Conservation (phyloP, 108 stramenopile genomes). For the Cyclostephanos invisitatus region DNA sequence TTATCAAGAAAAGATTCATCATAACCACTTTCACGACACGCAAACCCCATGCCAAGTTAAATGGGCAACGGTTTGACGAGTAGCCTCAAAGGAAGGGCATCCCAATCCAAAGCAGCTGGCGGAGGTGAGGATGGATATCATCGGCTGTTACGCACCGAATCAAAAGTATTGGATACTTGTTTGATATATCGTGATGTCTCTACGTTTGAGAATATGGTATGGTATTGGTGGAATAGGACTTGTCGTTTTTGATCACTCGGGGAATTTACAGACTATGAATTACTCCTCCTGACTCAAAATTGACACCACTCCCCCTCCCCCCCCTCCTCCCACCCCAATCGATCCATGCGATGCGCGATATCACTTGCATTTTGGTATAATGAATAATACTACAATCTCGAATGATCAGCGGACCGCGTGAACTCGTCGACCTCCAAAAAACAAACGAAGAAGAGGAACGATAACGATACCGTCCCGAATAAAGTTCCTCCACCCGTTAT, state of each 20-base stretch:
- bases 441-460: conserved; percentile 2
- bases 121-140: conserved; percentile 16
- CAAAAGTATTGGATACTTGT: no score
- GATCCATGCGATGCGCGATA: not conserved
- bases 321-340: not conserved
- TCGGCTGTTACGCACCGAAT: not conserved
- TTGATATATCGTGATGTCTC: no score
- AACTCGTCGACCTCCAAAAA: not conserved
- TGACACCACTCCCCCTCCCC: not conserved
- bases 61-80: conserved; percentile 31
- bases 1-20: no score
- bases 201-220: no score
- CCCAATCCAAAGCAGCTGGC: not conserved
- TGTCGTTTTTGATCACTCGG: not conserved
- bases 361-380: not conserved
- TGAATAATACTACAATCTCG: no score
- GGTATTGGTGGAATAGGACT: no score
- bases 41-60: no score
- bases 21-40: no score
- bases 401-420: not conserved
- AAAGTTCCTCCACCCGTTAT: conserved; percentile 1
- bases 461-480: not conserved
- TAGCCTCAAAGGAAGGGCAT: conserved; percentile 8
- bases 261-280: no score
- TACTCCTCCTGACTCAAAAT: no score